Evolutionary conservation across 2,329 filamentous ascomycete species (phyloP).

Genomic region (Fusarium penzigii): DNA sequence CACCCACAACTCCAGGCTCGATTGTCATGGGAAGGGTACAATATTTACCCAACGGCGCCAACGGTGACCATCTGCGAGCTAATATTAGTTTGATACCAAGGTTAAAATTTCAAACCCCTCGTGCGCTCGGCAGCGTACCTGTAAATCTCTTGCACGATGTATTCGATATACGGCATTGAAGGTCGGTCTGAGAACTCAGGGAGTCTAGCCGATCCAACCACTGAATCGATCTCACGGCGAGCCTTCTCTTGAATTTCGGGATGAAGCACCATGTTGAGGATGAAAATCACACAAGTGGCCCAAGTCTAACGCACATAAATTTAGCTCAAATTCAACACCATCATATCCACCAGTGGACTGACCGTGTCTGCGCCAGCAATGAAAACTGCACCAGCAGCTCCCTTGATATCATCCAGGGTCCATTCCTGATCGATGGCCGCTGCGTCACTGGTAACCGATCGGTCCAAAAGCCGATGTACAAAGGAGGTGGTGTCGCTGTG

Average conservation of each 20-base stretch:
- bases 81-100: slow-evolving; percentile 3
- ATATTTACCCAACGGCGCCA: slow-evolving; percentile 45
- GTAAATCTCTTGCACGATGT: slow-evolving; percentile 46
- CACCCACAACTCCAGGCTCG: not conserved
- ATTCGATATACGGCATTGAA: slow-evolving; percentile 44
- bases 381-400: slow-evolving; percentile 50
- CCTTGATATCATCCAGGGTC: slow-evolving; percentile 48
- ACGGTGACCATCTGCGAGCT: slow-evolving; percentile 38
- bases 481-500: slow-evolving; percentile 23
- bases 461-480: slow-evolving; percentile 26
- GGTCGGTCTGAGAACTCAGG: slow-evolving; percentile 48
- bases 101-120: not conserved
- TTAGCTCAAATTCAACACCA: slow-evolving; percentile 20
- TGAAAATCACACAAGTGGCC: slow-evolving; percentile 38
- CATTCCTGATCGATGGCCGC: slow-evolving; percentile 19
- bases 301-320: slow-evolving; percentile 26
- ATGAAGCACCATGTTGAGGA: slow-evolving; percentile 45
- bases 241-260: slow-evolving; percentile 49
- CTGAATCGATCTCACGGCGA: slow-evolving; percentile 45
- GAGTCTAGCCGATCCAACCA: slow-evolving; percentile 42
- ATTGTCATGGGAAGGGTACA: not conserved
- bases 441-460: slow-evolving; percentile 16
- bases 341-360: slow-evolving; percentile 6
- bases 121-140: slow-evolving; percentile 22
- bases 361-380: slow-evolving; percentile 50